These are phyloP conservation scores for Daldinia childiae DNA, from an alignment of 495 filamentous ascomycete genomes.

Conservation along the genomic window DNA sequence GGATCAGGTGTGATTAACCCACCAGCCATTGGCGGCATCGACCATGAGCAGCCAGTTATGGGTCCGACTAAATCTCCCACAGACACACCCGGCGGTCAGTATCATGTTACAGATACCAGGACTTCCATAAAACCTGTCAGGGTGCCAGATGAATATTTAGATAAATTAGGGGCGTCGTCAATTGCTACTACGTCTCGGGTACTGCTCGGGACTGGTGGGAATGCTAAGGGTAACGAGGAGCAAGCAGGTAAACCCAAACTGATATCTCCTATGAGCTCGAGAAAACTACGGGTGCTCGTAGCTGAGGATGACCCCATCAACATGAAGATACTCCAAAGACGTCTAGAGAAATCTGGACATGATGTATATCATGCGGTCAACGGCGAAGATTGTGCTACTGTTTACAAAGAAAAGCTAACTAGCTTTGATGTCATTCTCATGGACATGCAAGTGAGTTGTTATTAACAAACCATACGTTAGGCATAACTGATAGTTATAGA, in stretches of 20 bases:
- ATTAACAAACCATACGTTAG: neutral
- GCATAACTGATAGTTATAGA: conserved; percentile 59
- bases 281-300: conserved; percentile 73
- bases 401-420: conserved; percentile 67
- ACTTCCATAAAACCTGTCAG: conserved; percentile 54
- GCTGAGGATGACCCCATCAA: conserved; percentile 97
- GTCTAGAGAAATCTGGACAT: conserved; percentile 83
- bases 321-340: conserved; percentile 84
- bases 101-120: conserved; percentile 46
- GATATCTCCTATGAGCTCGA: conserved; percentile 8
- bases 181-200: conserved; percentile 42
- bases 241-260: neutral
- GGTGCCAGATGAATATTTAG: conserved; percentile 51
- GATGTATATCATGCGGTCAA: conserved; percentile 78
- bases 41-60: conserved; percentile 10
- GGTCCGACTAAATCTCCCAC: conserved; percentile 5
- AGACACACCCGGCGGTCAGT: conserved; percentile 34
- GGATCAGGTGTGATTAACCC: neutral
- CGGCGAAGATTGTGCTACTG: conserved; percentile 83
- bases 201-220: conserved; percentile 48
- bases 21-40: neutral
- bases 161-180: conserved; percentile 28
- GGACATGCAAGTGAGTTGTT: conserved; percentile 83
- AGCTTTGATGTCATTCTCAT: conserved; percentile 89
- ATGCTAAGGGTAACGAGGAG: conserved; percentile 14